phyloP scores from a whole-genome alignment of 371 early-diverging fungal species.

The Mycotypha africana region DNA sequence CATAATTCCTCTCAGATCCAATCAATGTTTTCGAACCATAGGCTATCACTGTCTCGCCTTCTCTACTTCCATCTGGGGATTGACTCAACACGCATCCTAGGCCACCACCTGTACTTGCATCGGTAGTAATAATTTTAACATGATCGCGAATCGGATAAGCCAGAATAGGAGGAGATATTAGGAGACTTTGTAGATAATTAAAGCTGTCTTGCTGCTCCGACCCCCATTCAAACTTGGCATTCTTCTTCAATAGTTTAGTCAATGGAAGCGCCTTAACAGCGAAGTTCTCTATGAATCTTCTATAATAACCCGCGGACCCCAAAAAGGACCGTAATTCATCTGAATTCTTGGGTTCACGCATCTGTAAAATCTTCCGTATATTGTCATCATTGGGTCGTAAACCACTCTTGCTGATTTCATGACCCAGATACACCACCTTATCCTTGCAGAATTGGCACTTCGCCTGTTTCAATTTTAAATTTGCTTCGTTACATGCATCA shows the following conservation, averaged over 20 bases:
- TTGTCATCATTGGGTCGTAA: conserved; percentile 17
- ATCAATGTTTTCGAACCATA: conserved; percentile 14
- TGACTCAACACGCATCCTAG: conserved; percentile 33
- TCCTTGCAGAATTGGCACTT: conserved; percentile 45
- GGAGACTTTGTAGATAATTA: conserved; percentile 1
- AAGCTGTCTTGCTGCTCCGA: conserved; percentile 16
- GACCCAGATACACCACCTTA: conserved; percentile 38
- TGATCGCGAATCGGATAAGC: conserved; percentile 18
- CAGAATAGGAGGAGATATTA: conserved; percentile 20
- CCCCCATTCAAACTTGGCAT: conserved; percentile 11
- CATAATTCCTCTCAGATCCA: conserved; percentile 9
- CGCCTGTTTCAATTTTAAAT: conserved; percentile 28
- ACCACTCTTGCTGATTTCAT: conserved; percentile 22
- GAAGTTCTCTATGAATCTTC: conserved; percentile 12
- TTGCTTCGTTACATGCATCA: conserved; percentile 17
- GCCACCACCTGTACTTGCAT: conserved; percentile 24
- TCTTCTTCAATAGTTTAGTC: conserved; percentile 3
- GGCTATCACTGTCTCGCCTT: conserved; percentile 14
- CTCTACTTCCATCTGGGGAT: conserved; percentile 8
- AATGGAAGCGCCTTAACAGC: conserved; percentile 6
- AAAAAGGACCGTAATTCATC: conserved; percentile 18
- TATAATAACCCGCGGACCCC: conserved; percentile 21
- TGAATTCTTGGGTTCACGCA: conserved; percentile 21
- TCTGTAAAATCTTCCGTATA: conserved; percentile 18
- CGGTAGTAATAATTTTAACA: conserved; percentile 24